These are phyloP conservation scores for Inosperma sp. DNA, from an alignment of 768 basidiomycete species.

Conservation along the genomic window DNA sequence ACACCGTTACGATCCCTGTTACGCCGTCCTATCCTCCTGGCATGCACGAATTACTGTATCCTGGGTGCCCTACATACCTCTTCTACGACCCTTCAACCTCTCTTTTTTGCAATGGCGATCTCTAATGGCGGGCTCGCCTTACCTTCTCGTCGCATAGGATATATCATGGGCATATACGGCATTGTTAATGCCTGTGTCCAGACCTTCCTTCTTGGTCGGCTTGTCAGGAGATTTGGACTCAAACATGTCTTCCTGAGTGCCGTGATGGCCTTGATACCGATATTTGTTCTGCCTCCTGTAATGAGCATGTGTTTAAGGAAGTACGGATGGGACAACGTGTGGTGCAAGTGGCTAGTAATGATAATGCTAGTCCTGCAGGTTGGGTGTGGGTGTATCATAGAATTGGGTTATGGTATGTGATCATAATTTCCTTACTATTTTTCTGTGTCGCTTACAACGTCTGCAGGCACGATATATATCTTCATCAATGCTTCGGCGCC, in stretches of 20 bases:
- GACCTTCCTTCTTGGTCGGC: conserved; percentile 46
- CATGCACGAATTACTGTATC: conserved; percentile 51
- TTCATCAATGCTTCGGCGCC: conserved; percentile 53
- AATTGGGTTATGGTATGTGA: conserved; percentile 31
- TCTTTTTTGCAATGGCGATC: conserved; percentile 56
- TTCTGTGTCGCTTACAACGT: background rate
- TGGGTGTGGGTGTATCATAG: conserved; percentile 27
- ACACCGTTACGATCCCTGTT: conserved; percentile 43
- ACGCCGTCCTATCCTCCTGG: conserved; percentile 45
- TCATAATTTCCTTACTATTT: background rate
- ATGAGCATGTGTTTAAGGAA: conserved; percentile 42
- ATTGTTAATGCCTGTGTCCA: conserved; percentile 51
- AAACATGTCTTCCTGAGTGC: conserved; percentile 48
- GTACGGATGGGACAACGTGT: conserved; percentile 24
- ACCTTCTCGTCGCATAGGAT: conserved; percentile 48
- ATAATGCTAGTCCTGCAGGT: conserved; percentile 26
- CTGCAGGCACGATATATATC: conserved; percentile 33
- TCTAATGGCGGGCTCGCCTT: conserved; percentile 56
- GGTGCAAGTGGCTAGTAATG: conserved; percentile 11
- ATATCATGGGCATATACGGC: conserved; percentile 48
- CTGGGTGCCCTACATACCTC: conserved; percentile 41
- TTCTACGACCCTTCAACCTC: conserved; percentile 37
- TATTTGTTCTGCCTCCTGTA: conserved; percentile 45
- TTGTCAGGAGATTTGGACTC: conserved; percentile 51
- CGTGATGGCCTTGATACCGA: conserved; percentile 39